Conservation (phyloP, 352 stramenopile genomes). For the Phytopythium litorale region DNA sequence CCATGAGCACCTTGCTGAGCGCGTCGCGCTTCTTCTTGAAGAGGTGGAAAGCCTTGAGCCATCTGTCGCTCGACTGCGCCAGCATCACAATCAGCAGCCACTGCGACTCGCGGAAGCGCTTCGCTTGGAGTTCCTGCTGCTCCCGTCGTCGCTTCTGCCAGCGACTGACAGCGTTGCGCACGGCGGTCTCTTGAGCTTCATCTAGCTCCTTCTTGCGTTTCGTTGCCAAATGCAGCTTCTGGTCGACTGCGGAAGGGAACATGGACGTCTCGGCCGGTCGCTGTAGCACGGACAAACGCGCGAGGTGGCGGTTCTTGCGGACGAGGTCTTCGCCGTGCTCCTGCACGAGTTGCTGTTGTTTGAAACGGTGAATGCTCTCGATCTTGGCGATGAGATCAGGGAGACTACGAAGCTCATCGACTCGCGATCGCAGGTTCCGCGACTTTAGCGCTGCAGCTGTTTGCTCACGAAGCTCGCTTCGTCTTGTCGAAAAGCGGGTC, state of each 20-base stretch:
- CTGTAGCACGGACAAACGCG: constrained; percentile 32
- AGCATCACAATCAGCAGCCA: constrained; percentile 53
- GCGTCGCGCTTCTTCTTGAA: constrained; percentile 34
- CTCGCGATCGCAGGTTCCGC: constrained; percentile 42
- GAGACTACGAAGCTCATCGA: constrained; percentile 53
- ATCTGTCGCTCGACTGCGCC: constrained; percentile 26
- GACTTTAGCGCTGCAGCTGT: constrained; percentile 47
- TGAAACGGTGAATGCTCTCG: constrained; percentile 24
- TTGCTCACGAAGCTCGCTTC: constrained; percentile 45
- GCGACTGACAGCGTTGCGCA: constrained; percentile 34
- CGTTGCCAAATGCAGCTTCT: constrained; percentile 36
- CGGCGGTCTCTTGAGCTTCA: constrained; percentile 28
- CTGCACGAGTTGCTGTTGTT: constrained; percentile 32
- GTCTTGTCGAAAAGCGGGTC: constrained; percentile 28
- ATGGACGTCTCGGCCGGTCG: constrained; percentile 46
- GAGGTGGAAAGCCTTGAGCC: constrained; percentile 37
- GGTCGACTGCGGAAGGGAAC: constrained; percentile 51
- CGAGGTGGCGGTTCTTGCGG: constrained; percentile 39
- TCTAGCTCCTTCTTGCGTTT: constrained; percentile 57
- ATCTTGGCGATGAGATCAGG: constrained; percentile 52
- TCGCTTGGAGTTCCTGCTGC: constrained; percentile 25
- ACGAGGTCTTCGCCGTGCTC: constrained; percentile 52
- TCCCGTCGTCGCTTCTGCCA: constrained; percentile 47
- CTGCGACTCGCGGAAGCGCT: constrained; percentile 42
- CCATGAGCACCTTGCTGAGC: constrained; percentile 41